Conservation (phyloP, 441 rosid genomes). For the Pelargonium australe region DNA sequence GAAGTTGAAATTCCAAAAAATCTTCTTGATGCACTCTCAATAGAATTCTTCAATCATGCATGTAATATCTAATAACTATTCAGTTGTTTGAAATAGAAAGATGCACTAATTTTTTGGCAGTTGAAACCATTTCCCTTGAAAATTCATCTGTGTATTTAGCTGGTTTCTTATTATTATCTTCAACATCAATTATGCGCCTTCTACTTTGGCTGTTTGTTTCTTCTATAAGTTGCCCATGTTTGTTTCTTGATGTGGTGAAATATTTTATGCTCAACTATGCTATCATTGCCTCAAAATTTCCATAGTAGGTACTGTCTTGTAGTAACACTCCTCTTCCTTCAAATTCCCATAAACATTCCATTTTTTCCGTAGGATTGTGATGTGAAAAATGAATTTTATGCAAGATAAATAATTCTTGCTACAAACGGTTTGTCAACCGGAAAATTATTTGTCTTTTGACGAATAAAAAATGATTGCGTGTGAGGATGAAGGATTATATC, state of each 20-base stretch:
- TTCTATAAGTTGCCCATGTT: constrained; percentile 10
- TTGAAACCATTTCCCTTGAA: background rate
- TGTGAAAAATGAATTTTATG: background rate
- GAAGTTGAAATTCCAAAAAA: too few relatives aligned
- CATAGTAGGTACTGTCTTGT: constrained; percentile 22
- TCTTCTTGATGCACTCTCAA: too few relatives aligned
- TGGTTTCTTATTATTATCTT: constrained; percentile 8
- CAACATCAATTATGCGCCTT: constrained; percentile 33
- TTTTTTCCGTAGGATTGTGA: background rate
- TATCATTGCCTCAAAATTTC: constrained; percentile 9
- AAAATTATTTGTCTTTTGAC: constrained; percentile 5
- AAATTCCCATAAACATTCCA: constrained; percentile 11
- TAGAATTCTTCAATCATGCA: background rate
- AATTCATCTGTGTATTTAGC: background rate
- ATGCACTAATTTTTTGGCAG: background rate
- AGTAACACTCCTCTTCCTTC: background rate
- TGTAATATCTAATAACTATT: background rate
- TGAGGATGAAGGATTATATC: background rate
- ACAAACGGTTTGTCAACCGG: background rate
- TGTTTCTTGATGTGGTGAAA: constrained; percentile 10
- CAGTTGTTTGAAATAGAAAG: background rate
- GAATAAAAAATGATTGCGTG: background rate
- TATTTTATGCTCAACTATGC: background rate
- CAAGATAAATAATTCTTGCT: background rate
- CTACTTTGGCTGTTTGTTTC: constrained; percentile 33